A percentile compares a stretch with the other conserved stretches of the same genome.
Evolutionary conservation across 306 rosid species (phyloP).

Genomic region (Gillenia trifoliata): DNA sequence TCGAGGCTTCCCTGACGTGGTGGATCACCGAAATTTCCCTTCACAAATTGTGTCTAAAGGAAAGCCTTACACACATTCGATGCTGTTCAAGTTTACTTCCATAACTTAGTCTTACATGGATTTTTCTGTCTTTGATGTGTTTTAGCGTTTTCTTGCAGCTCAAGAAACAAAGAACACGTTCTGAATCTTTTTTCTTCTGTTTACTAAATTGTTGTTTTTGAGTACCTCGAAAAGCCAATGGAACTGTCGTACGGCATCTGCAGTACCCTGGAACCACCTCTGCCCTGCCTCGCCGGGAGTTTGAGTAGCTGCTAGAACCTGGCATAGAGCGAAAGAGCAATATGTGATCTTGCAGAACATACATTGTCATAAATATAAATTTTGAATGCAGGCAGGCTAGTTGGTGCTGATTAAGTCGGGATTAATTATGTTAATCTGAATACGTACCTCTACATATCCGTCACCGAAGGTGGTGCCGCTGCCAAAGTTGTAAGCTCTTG

Average conservation of each 20-base stretch:
- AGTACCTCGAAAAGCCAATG: slow-evolving; percentile 97
- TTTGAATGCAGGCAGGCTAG: not conserved
- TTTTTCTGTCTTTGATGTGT: not conserved
- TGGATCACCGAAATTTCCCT: slow-evolving; percentile 15
- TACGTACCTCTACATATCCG: slow-evolving; percentile 75
- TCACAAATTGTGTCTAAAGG: slow-evolving; percentile 15
- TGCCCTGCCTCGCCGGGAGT: slow-evolving; percentile 85
- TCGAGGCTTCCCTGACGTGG: slow-evolving; percentile 18
- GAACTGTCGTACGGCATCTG: slow-evolving; percentile 98
- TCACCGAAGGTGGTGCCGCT: slow-evolving; percentile 73
- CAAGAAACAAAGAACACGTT: not conserved
- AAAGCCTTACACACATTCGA: slow-evolving; percentile 12
- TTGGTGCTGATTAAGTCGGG: not conserved
- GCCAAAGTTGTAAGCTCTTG: slow-evolving; percentile 83
- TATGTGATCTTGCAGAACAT: not conserved
- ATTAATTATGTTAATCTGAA: not conserved
- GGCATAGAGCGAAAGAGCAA: not conserved
- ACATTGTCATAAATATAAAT: not conserved
- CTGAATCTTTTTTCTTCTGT: not conserved
- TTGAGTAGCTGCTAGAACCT: slow-evolving; percentile 99
- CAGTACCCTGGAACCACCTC: slow-evolving; percentile 93
- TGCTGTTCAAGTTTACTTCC: slow-evolving; percentile 11
- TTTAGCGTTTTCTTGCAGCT: not conserved
- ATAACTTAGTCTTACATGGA: not conserved
- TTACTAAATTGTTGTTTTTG: not conserved